Conservation (phyloP, 2,329 filamentous ascomycete species). For the Metarhizium album region DNA sequence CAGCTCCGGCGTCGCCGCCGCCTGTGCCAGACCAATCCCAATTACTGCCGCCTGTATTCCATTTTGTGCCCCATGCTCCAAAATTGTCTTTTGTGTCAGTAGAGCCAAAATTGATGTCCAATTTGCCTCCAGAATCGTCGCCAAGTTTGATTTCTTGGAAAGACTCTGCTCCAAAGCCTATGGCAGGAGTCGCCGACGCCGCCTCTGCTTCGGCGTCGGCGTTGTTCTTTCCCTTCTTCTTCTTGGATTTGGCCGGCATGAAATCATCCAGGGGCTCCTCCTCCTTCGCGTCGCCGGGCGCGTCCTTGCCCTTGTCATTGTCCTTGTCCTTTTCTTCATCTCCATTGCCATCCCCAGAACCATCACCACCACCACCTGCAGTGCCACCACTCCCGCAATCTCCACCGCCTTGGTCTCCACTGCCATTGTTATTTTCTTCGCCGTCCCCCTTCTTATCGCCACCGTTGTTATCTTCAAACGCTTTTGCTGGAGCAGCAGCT, state of each 20-base stretch:
- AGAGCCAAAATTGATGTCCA: constrained; percentile 45
- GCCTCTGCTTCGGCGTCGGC: constrained; percentile 16
- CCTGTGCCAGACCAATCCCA: constrained; percentile 30
- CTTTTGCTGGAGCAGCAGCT: constrained; percentile 4
- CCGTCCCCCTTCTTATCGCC: constrained; percentile 4
- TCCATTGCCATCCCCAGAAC: constrained; percentile 1
- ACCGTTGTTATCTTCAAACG: constrained; percentile 6
- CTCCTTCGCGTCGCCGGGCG: constrained; percentile 25
- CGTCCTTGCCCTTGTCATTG: constrained; percentile 20
- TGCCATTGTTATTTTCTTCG: constrained; percentile 5
- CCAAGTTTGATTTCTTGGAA: constrained; percentile 59
- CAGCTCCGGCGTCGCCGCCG: constrained; percentile 15
- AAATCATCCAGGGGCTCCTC: constrained; percentile 24
- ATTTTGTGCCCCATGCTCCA: constrained; percentile 49
- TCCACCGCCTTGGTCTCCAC: constrained; percentile 6
- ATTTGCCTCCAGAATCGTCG: constrained; percentile 46
- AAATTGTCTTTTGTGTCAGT: constrained; percentile 35
- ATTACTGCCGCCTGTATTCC: constrained; percentile 39
- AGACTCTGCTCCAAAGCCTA: constrained; percentile 34
- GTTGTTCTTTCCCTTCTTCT: constrained; percentile 25
- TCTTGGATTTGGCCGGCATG: constrained; percentile 23
- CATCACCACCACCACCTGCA: constrained; percentile 3
- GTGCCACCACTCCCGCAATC: not conserved
- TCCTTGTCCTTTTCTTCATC: constrained; percentile 8
- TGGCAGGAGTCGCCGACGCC: constrained; percentile 17